Conservation (phyloP, 2,329 filamentous ascomycete genomes). For the Hortaea sp. region DNA sequence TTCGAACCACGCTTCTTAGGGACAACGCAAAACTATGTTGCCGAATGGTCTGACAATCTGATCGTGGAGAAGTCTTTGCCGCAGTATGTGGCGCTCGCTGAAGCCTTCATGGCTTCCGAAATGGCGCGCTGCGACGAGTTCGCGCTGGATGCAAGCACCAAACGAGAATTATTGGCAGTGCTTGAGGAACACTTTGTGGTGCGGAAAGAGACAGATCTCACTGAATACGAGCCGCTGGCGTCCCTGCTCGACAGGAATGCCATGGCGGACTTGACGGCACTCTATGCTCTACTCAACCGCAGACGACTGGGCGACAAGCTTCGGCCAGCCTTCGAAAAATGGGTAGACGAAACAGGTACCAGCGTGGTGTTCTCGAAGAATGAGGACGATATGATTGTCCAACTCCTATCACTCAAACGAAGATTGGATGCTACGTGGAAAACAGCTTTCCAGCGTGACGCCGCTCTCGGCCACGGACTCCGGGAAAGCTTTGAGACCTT, state of each 20-base stretch:
- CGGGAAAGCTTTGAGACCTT: constrained; percentile 80
- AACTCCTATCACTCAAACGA: constrained; percentile 70
- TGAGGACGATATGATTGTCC: constrained; percentile 75
- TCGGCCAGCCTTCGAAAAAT: constrained; percentile 63
- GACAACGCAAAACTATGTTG: constrained; percentile 58
- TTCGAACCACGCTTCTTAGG: constrained; percentile 71
- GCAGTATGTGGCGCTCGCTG: constrained; percentile 63
- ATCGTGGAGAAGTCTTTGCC: constrained; percentile 54
- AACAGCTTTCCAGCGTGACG: constrained; percentile 65
- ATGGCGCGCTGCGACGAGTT: constrained; percentile 67
- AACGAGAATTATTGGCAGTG: constrained; percentile 61
- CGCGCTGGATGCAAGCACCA: constrained; percentile 73
- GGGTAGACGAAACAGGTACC: constrained; percentile 66
- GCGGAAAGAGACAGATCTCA: constrained; percentile 46
- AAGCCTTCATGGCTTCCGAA: constrained; percentile 61
- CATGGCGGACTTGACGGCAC: constrained; percentile 57
- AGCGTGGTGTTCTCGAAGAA: constrained; percentile 67
- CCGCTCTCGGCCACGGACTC: constrained; percentile 66
- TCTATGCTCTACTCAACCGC: constrained; percentile 69
- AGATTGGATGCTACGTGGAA: constrained; percentile 67
- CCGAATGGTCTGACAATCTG: constrained; percentile 57
- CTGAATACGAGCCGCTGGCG: constrained; percentile 47
- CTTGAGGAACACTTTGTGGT: constrained; percentile 65
- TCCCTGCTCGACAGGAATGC: constrained; percentile 64
- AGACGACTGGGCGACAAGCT: constrained; percentile 61